Evolutionary conservation across 495 filamentous ascomycete species (phyloP).

Genomic region (Penicillium bovifimosum): DNA sequence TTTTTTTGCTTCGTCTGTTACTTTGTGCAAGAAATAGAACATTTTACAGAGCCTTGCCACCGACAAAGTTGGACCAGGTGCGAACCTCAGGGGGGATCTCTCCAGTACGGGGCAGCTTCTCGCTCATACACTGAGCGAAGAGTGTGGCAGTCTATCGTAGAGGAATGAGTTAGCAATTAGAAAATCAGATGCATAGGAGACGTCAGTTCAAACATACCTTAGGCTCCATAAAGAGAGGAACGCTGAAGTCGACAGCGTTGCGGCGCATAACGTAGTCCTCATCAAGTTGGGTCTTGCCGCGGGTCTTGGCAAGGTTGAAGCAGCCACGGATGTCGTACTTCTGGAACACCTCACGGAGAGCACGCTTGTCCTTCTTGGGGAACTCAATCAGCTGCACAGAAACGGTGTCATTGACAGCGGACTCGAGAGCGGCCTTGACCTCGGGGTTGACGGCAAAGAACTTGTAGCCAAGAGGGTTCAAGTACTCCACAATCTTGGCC

Average conservation of each 20-base stretch:
- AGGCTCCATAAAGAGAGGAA: slow-evolving; percentile 97
- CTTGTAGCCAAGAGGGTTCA: slow-evolving; percentile 87
- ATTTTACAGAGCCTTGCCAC: slow-evolving; percentile 78
- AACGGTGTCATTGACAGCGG: slow-evolving; percentile 55
- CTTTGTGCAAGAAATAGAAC: slow-evolving; percentile 15
- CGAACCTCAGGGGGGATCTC: slow-evolving; percentile 86
- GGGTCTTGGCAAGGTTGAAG: slow-evolving; percentile 85
- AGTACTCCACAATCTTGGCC: slow-evolving; percentile 70
- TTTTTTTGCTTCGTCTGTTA: slow-evolving; percentile 16
- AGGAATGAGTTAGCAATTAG: slow-evolving; percentile 13
- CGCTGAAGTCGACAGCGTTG: slow-evolving; percentile 96
- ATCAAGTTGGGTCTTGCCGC: slow-evolving; percentile 79
- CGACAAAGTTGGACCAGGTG: slow-evolving; percentile 91
- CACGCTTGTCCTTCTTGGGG: slow-evolving; percentile 92
- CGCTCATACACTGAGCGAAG: slow-evolving; percentile 92
- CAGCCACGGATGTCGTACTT: slow-evolving; percentile 94
- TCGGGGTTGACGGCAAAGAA: slow-evolving; percentile 76
- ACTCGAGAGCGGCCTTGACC: slow-evolving; percentile 80
- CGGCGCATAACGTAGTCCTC: slow-evolving; percentile 98
- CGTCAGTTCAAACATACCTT: slow-evolving; percentile 59
- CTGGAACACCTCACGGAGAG: slow-evolving; percentile 90
- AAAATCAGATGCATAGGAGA: background rate
- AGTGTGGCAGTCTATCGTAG: slow-evolving; percentile 76
- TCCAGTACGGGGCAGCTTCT: slow-evolving; percentile 78
- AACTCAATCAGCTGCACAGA: slow-evolving; percentile 91